phyloP scores from a whole-genome alignment of 2,329 filamentous ascomycete genomes.

The Neofusicoccum ribis region DNA sequence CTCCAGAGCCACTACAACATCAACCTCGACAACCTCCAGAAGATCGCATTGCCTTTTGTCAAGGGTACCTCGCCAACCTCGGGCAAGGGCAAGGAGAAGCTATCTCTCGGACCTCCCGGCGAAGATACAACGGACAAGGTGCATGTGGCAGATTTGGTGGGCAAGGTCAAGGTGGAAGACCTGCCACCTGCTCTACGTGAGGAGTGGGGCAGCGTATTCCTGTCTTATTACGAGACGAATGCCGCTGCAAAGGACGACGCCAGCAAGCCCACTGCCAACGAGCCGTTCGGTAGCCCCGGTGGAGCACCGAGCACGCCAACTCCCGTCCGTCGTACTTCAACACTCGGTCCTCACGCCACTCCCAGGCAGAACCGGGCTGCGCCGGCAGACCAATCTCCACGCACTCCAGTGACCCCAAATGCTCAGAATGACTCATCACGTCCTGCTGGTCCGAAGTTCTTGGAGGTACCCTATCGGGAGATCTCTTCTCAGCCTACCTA shows the following conservation, averaged over 20 bases:
- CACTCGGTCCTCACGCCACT: conserved; percentile 49
- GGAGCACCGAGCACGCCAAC: conserved; percentile 69
- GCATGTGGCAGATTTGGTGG: conserved; percentile 66
- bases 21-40: conserved; percentile 75
- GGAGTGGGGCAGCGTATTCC: conserved; percentile 76
- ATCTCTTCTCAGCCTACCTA: conserved; percentile 45
- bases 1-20: conserved; percentile 80
- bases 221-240: conserved; percentile 72
- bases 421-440: conserved; percentile 27
- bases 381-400: conserved; percentile 50
- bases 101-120: conserved; percentile 40
- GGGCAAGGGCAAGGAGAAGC: conserved; percentile 76
- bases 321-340: conserved; percentile 67
- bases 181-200: conserved; percentile 58
- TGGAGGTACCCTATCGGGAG: conserved; percentile 62
- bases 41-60: conserved; percentile 77
- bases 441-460: conserved; percentile 35
- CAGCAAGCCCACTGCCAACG: conserved; percentile 28
- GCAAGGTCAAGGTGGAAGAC: conserved; percentile 63
- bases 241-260: conserved; percentile 29
- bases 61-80: conserved; percentile 60
- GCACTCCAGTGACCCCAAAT: conserved; percentile 46
- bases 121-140: conserved; percentile 39
- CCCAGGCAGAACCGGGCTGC: conserved; percentile 51
- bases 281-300: conserved; percentile 33